Evolutionary conservation across 108 stramenopile genomes (phyloP), one percentile per base, ranked within the genome.

Genomic region (Nannochloropsis salina): DNA sequence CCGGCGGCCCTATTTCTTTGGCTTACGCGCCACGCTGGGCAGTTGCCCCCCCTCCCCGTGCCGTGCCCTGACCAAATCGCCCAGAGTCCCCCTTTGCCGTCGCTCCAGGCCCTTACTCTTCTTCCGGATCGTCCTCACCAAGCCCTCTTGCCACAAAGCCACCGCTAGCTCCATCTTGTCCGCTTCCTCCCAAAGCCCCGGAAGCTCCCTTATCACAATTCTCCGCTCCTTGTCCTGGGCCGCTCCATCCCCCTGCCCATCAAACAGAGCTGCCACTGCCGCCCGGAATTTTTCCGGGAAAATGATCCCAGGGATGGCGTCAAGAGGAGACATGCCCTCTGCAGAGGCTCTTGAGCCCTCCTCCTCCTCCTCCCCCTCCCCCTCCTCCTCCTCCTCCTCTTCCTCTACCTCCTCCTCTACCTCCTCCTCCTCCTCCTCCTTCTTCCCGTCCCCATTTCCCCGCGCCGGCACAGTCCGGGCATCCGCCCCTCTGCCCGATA

Each of bases 141-240:
- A 74, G 20, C 61, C 61, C 6, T 6, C 61, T n/a, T 74, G 61
- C 61, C 61, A 74, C 61, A 74, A n/a, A 74, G 61, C 61, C 61
- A 74, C 61, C 20, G 61, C 61, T n/a, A 74, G 61, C 61, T 74
- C 61, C 61, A 74, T 74, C n/a, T 74, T 74, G 61, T 74, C 61
- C 4, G 61, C 3, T 15, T 74, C 61, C 15, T 6, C n/a, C 6
- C 61, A 0, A 15, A 74, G 8, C 1, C 61, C 61, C 2, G 61
- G 61, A 1, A 74, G 61, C 4, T 74, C 61, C n/a, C n/a, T 74
- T 15, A 74, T 74, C 61, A n/a, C n/a, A 2, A 74, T 74, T 2
- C 20, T 74, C 6, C 61, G 15, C 20, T n/a, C n/a, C 61, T 74
- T n/a, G 4, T 6, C 61, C 0, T n/a, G 20, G 20, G 20, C 61